Conservation (phyloP, 768 basidiomycete genomes). For the Phylloporus arenicola region DNA sequence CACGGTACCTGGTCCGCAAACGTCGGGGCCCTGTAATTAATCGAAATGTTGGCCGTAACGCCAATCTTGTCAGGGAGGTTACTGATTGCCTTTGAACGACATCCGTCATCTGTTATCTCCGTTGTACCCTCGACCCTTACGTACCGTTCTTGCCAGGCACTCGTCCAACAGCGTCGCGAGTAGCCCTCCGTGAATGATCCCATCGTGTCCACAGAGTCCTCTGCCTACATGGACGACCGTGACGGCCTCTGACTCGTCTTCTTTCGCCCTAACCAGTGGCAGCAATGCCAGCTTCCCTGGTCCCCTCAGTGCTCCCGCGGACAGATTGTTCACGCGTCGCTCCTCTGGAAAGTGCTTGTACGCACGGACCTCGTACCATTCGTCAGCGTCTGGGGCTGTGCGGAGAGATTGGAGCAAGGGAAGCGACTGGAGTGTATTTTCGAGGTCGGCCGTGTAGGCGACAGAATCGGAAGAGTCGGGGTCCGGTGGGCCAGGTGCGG, state of each 20-base stretch:
- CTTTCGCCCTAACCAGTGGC: constrained; percentile 68
- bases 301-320: constrained; percentile 79
- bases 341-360: constrained; percentile 67
- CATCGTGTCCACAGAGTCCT: constrained; percentile 88
- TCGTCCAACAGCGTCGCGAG: constrained; percentile 91
- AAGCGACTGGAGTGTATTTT: constrained; percentile 61
- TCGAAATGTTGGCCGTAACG: constrained; percentile 79
- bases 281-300: constrained; percentile 80
- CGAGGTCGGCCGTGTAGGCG: constrained; percentile 55
- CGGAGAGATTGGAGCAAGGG: constrained; percentile 53
- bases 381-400: constrained; percentile 40
- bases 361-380: constrained; percentile 78
- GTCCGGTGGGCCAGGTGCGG: constrained; percentile 66
- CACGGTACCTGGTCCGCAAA: constrained; percentile 71
- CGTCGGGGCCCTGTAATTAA: constrained; percentile 85
- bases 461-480: constrained; percentile 53
- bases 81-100: constrained; percentile 57
- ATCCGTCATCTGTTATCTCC: not conserved
- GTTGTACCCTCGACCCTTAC: constrained; percentile 14
- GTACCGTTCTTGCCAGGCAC: constrained; percentile 69
- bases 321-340: constrained; percentile 74
- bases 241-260: constrained; percentile 70
- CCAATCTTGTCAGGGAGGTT: constrained; percentile 87
- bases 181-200: constrained; percentile 90
- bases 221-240: constrained; percentile 78